These are phyloP conservation scores for Penicillium sp. DNA, from an alignment of 2,329 filamentous ascomycete species.

Conservation along the genomic window DNA sequence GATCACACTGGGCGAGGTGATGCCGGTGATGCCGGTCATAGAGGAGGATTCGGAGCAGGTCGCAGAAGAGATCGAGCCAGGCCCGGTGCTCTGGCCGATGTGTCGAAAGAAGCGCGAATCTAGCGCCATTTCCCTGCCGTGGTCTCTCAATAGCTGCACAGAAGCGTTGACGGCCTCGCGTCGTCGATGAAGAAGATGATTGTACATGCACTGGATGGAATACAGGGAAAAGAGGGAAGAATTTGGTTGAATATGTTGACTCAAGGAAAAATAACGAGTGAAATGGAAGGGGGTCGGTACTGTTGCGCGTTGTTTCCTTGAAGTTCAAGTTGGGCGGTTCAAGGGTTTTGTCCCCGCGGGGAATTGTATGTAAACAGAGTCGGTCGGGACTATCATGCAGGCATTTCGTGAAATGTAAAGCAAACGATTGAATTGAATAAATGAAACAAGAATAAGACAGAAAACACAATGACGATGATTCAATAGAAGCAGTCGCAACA, in stretches of 20 bases:
- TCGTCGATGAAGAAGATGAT: conserved; percentile 35
- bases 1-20: conserved; percentile 34
- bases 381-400: neutral
- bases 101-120: conserved; percentile 40
- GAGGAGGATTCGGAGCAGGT: conserved; percentile 32
- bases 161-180: conserved; percentile 38
- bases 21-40: conserved; percentile 32
- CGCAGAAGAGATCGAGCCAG: conserved; percentile 34
- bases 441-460: neutral
- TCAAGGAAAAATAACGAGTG: conserved; percentile 9
- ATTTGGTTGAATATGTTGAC: neutral
- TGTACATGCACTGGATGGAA: conserved; percentile 38
- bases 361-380: conserved; percentile 6
- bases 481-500: neutral
- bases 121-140: conserved; percentile 39
- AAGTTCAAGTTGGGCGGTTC: conserved; percentile 2
- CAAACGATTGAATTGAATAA: neutral
- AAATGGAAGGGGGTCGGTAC: conserved; percentile 16
- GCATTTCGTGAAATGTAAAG: neutral
- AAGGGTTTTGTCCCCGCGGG: conserved; percentile 6
- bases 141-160: conserved; percentile 37
- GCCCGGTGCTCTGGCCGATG: conserved; percentile 26
- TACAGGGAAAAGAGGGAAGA: neutral
- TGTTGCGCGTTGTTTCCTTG: conserved; percentile 18
- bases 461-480: neutral